Percentiles rank a stretch among this genome's conserved stretches.
Evolutionary conservation across 805 yeast genomes (phyloP).

Genomic region (Candida tibetensis): DNA sequence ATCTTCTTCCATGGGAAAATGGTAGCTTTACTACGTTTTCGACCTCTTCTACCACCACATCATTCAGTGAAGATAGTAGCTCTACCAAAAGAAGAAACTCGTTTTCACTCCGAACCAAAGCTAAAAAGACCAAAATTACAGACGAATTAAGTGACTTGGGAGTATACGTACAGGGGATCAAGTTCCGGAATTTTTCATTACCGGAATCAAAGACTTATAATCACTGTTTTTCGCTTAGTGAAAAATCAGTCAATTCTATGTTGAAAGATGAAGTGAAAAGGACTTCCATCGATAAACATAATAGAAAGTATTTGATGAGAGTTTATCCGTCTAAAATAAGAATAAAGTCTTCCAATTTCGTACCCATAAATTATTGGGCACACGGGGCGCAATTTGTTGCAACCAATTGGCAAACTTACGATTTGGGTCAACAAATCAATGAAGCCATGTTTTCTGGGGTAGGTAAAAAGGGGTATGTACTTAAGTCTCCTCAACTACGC

Average conservation of each 20-base stretch:
- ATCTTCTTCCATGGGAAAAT: conserved; percentile 18
- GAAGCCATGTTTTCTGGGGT: conserved; percentile 72
- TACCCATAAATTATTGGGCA: conserved; percentile 78
- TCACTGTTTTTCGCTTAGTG: conserved; percentile 87
- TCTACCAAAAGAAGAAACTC: conserved; percentile 12
- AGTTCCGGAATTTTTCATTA: conserved; percentile 76
- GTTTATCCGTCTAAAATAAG: conserved; percentile 83
- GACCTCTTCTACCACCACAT: conserved; percentile 37
- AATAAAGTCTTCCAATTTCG: conserved; percentile 75
- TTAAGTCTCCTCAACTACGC: conserved; percentile 61
- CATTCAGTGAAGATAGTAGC: conserved; percentile 40
- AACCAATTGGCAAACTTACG: conserved; percentile 93
- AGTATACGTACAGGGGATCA: conserved; percentile 69
- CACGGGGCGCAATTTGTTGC: conserved; percentile 94
- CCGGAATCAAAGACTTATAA: conserved; percentile 79
- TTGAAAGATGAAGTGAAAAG: conserved; percentile 56
- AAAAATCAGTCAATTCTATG: conserved; percentile 62
- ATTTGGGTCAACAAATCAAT: conserved; percentile 83
- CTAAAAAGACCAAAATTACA: conserved; percentile 22
- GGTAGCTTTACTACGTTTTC: conserved; percentile 16
- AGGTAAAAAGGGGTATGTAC: conserved; percentile 66
- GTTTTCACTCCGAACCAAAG: conserved; percentile 22
- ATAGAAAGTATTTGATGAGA: conserved; percentile 70
- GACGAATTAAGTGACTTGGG: conserved; percentile 59
- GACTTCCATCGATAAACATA: conserved; percentile 69